Percentiles rank a stretch among this genome's conserved stretches.
Evolutionary conservation across 805 yeast species (phyloP).

Genomic region (Suhomyces sp.): DNA sequence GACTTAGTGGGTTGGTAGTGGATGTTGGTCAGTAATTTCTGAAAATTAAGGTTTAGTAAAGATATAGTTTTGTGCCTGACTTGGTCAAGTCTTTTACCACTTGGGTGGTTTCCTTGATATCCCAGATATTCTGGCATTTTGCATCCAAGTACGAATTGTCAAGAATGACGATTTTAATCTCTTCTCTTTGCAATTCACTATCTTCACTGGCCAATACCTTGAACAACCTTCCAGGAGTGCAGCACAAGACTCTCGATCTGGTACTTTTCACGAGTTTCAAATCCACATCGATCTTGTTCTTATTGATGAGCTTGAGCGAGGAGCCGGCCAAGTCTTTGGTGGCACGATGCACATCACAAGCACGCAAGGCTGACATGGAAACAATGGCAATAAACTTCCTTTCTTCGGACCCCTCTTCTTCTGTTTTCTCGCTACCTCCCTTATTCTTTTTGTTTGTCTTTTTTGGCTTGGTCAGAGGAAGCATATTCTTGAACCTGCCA

Average conservation of each 20-base stretch:
- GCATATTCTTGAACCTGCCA: conserved; percentile 45
- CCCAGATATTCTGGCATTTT: conserved; percentile 62
- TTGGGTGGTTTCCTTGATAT: conserved; percentile 45
- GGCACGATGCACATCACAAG: conserved; percentile 79
- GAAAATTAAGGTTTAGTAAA: conserved; percentile 35
- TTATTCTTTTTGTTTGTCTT: conserved; percentile 23
- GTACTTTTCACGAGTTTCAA: conserved; percentile 43
- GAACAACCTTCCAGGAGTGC: conserved; percentile 60
- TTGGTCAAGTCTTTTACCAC: conserved; percentile 41
- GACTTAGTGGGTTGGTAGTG: no score
- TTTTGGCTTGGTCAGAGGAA: conserved; percentile 36
- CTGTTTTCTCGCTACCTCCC: conserved; percentile 1
- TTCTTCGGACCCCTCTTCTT: conserved; percentile 16
- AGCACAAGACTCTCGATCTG: conserved; percentile 50
- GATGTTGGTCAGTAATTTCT: no score
- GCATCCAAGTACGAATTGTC: conserved; percentile 62
- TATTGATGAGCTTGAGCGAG: conserved; percentile 68
- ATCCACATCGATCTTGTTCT: conserved; percentile 70
- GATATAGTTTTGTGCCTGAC: conserved; percentile 48
- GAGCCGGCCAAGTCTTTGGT: conserved; percentile 47
- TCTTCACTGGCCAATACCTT: conserved; percentile 47
- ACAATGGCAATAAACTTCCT: conserved; percentile 51
- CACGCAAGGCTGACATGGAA: conserved; percentile 79
- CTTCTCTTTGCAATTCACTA: conserved; percentile 35
- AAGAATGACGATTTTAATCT: conserved; percentile 53